phyloP scores from a whole-genome alignment of 768 basidiomycete genomes.

The Paxillus ammoniavirescens region DNA sequence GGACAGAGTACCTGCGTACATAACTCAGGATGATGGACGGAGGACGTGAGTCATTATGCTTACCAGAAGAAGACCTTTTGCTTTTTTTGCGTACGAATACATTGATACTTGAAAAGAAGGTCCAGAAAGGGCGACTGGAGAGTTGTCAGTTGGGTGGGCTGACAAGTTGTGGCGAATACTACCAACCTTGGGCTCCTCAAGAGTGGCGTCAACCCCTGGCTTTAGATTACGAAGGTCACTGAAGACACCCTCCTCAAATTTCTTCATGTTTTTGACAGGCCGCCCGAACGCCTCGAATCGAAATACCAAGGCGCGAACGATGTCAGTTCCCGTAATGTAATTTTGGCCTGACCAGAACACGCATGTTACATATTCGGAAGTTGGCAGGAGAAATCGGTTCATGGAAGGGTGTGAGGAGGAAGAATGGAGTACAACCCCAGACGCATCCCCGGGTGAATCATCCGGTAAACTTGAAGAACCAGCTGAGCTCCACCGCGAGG shows the following conservation, averaged over 20 bases:
- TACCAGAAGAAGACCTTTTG: conserved; percentile 99
- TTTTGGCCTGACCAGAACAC: conserved; percentile 90
- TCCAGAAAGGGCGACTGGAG: conserved; percentile 87
- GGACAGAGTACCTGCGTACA: conserved; percentile 82
- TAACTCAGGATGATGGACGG: not conserved
- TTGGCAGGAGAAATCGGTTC: conserved; percentile 84
- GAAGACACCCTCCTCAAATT: conserved; percentile 97
- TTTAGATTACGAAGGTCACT: conserved; percentile 91
- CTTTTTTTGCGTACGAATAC: conserved; percentile 97
- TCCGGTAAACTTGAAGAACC: conserved; percentile 29
- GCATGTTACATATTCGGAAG: conserved; percentile 86
- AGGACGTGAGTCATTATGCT: conserved; percentile 24
- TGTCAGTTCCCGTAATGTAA: conserved; percentile 96
- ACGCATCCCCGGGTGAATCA: conserved; percentile 10
- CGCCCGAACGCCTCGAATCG: conserved; percentile 91
- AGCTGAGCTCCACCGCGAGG: conserved; percentile 60
- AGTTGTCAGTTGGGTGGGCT: not conserved
- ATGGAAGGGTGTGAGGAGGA: conserved; percentile 71
- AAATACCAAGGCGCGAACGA: conserved; percentile 92
- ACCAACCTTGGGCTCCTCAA: conserved; percentile 94
- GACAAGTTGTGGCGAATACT: not conserved
- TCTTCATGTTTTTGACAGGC: conserved; percentile 91
- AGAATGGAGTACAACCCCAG: conserved; percentile 36
- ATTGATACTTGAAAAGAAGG: conserved; percentile 92
- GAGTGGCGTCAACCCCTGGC: conserved; percentile 86